Evolutionary conservation across 805 yeast species (phyloP), one percentile per base, ranked within the genome.

Genomic region (Nakazawaea ambrosiae): DNA sequence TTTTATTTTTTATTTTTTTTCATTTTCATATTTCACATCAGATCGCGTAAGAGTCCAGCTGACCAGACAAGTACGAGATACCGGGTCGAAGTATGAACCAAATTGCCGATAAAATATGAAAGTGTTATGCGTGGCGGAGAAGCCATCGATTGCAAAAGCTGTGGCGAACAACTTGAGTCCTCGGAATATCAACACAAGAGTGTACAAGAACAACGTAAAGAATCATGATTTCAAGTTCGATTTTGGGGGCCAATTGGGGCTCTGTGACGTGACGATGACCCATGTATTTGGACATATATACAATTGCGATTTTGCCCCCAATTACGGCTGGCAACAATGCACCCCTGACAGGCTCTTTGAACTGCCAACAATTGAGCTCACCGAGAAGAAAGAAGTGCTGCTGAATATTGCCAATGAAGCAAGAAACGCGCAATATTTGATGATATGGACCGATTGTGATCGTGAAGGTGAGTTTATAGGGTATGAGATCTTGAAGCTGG

Each of bases 381-480:
- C 57, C 23, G 63, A 66, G 10, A 56, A 62, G 29, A 68, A 66
- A 19, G 42, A 49, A 18, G 50, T 87, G 17, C 80, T 80, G 3
- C 58, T 64, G 9, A 92, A 90, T 52, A 86, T 92, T 34, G 56
- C 70, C 22, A 57, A 57, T 4, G 87, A 87, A 51, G 83, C 88
- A 4, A 55, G 78, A 28, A 51, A 50, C 15, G 73, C 85, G 4
- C 73, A 76, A 36, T 62, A 63, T 27, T 60, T 92, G 38, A 85
- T 87, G 84, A 86, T 92, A 6, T 92, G 98, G 97, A 92, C 98
- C 1, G 99, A 92, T 68, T 92, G 98, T 60, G 97, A 89, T 67
- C 66, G 97, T 26, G 97, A 89, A 55, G 97, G 97, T 2, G 97
- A 89, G 55, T 82, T 78, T 56, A 89, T 89, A 40, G 97, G 97